A percentile compares a stretch with the other conserved stretches of the same genome.
These are phyloP conservation scores for Monilinia aucupariae DNA, from an alignment of 2,329 filamentous ascomycete species.

Conservation along the genomic window DNA sequence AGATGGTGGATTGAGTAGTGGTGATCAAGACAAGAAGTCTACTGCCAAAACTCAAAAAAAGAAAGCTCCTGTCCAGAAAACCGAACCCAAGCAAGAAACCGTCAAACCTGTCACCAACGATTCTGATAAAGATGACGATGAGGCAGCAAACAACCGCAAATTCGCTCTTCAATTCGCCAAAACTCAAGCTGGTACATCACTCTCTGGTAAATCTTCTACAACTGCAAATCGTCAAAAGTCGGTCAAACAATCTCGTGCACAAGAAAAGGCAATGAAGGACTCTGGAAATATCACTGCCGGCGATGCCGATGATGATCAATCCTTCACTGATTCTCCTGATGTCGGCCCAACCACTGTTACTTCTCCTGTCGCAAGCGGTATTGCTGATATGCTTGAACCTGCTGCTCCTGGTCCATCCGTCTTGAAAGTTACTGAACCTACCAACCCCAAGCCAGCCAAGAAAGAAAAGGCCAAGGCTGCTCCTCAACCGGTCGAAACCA, in stretches of 20 bases:
- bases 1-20: conserved; percentile 26
- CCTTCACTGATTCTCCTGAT: conserved; percentile 62
- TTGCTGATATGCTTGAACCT: conserved; percentile 89
- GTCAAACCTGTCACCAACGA: conserved; percentile 15
- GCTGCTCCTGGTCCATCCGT: conserved; percentile 63
- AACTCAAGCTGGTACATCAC: conserved; percentile 60
- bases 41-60: conserved; percentile 26
- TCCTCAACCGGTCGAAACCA: conserved; percentile 68
- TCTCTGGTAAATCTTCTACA: conserved; percentile 50
- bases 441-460: conserved; percentile 51
- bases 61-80: conserved; percentile 19
- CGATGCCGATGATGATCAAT: conserved; percentile 77
- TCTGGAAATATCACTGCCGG: conserved; percentile 51
- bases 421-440: conserved; percentile 68
- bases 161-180: conserved; percentile 70
- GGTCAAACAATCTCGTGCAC: conserved; percentile 62
- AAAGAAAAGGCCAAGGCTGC: conserved; percentile 54
- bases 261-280: conserved; percentile 41
- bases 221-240: conserved; percentile 44
- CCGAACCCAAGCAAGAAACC: conserved; percentile 11
- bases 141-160: conserved; percentile 57
- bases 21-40: conserved; percentile 25
- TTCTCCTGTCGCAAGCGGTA: conserved; percentile 40
- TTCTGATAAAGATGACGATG: conserved; percentile 42
- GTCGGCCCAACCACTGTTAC: conserved; percentile 46